Percentiles rank a stretch among this genome's conserved stretches.
These are phyloP conservation scores for Coccomyxa sp. DNA, from an alignment of 139 green algal genomes.

Conservation along the genomic window DNA sequence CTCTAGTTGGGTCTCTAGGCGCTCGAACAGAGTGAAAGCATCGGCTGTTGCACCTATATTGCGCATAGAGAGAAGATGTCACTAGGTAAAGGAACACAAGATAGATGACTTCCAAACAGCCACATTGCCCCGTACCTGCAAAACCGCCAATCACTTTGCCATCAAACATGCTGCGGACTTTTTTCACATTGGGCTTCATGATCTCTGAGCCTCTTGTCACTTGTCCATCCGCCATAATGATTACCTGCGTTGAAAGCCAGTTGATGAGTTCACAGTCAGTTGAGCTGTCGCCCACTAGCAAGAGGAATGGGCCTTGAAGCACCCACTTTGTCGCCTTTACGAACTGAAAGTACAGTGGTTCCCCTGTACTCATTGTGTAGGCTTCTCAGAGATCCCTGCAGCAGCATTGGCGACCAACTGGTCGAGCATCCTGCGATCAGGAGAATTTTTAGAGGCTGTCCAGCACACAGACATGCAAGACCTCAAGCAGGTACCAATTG, in stretches of 20 bases:
- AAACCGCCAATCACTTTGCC: constrained; percentile 71
- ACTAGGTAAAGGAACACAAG: neutral
- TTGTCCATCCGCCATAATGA: constrained; percentile 87
- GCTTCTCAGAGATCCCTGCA: neutral
- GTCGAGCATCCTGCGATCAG: too few species aligned
- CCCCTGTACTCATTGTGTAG: neutral
- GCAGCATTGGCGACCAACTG: too few species aligned
- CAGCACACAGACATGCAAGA: too few species aligned
- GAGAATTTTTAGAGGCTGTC: too few species aligned
- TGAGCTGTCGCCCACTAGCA: neutral
- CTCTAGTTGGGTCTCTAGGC: constrained; percentile 83
- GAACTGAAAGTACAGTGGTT: constrained; percentile 80
- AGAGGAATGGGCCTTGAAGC: neutral
- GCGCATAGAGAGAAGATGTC: neutral
- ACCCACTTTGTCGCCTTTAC: constrained; percentile 60
- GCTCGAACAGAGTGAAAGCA: constrained; percentile 86
- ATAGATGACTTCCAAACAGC: neutral
- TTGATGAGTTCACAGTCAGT: neutral
- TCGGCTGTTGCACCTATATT: constrained; percentile 76
- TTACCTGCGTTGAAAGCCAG: constrained; percentile 39
- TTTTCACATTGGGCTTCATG: constrained; percentile 86
- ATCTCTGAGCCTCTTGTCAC: constrained; percentile 71
- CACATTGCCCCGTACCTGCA: constrained; percentile 32
- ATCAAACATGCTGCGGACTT: constrained; percentile 64
- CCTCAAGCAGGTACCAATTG: too few species aligned